Conservation (phyloP, 2,329 filamentous ascomycete genomes). For the Pseudogymnoascus sp. region DNA sequence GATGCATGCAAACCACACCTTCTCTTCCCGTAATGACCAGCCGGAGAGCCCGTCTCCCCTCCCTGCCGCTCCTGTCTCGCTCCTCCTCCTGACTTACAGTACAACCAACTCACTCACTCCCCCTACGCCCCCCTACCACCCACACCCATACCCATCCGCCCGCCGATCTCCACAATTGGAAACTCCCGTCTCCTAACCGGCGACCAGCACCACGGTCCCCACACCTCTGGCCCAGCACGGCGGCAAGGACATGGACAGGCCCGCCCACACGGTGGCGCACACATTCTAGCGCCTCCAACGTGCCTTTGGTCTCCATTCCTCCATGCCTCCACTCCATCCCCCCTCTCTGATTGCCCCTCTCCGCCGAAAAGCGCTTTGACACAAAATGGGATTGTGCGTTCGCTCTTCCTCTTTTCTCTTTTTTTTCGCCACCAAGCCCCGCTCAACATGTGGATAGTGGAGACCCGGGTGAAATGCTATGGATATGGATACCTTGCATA, state of each 20-base stretch:
- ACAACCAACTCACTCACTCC: neutral
- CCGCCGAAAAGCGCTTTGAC: neutral
- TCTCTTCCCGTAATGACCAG: neutral
- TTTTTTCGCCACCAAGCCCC: neutral
- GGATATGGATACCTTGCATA: neutral
- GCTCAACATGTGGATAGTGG: neutral
- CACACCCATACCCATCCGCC: neutral
- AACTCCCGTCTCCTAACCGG: constrained; percentile 6
- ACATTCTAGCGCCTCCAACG: neutral
- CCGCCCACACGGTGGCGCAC: neutral
- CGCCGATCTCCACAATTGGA: constrained; percentile 4
- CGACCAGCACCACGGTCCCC: neutral
- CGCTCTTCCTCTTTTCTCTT: no score
- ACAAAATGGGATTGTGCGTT: neutral
- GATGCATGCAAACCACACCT: neutral
- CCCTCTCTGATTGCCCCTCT: neutral
- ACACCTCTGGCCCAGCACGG: neutral
- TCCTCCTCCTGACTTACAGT: neutral
- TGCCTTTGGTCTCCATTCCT: neutral
- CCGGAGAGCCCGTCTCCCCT: neutral
- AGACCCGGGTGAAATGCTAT: neutral
- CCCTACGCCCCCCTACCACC: neutral
- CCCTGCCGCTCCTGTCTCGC: neutral
- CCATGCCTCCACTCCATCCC: neutral
- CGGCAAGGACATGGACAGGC: neutral